Base-by-base conservation (phyloP, 208 protist species). In the Novymonas esmeraldas region DNA sequence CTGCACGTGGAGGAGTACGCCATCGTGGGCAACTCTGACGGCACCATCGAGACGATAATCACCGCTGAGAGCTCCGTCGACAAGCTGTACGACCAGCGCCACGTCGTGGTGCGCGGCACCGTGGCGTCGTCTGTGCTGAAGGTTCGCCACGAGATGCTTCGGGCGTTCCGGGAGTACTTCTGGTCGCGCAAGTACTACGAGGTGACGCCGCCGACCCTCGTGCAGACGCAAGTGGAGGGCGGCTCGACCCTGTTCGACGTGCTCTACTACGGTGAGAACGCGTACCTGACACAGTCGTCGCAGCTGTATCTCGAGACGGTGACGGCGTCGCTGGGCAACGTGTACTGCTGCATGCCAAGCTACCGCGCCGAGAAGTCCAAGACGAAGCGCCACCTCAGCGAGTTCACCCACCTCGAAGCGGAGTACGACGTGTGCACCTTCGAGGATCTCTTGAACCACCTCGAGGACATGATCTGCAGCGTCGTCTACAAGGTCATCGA, bases 251-350 rank as follows among this genome's bases (percentile, higher is more conserved):
- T 99, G 9, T 99, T 99, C 76, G 95, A 98, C n/a, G 66, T 99
- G 7, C 76, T 99, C 64, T 99, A 99, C 84, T 99, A 98, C 74
- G 98, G 97, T 46, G 87, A 99, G 79, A 92, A 85, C 46, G 98
- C 98, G 4, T 99, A 98, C 75, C 79, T 99, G 16, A 99, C 99
- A 31, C 98, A 99, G 82, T 99, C 97, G 4, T 99, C 95, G 24
- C 99, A 99, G 89, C 92, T 99, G 3, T 99, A 99, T 79, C 84
- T 99, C 13, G 98, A 99, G 78, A 99, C 98, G 7, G 82, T 87
- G 51, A 93, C 97, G 33, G 81, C 98, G 48, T 88, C 97, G 6
- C 14, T 99, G 20, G 98, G 98, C 59, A 95, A 99, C 73, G 91
- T 97, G 20, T 99, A 97, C 80, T 99, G 97, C 74, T 89, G 98